phyloP scores from a whole-genome alignment of 1,284 basidiomycete genomes.

The Ceratobasidium sp. region DNA sequence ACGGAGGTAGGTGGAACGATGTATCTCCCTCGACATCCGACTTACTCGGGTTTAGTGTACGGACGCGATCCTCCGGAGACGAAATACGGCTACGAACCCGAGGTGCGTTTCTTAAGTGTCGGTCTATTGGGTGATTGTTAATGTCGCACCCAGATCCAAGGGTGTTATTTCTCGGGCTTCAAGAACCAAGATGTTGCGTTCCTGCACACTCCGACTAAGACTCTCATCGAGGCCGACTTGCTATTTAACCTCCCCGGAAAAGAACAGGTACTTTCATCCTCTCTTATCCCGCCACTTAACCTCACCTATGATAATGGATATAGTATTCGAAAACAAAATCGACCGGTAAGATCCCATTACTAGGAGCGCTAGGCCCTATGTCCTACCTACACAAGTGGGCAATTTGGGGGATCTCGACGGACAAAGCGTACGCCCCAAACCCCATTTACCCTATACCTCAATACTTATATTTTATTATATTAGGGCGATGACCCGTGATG shows the following conservation, averaged over 20 bases:
- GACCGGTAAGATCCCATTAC: conserved; percentile 64
- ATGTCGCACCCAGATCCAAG: conserved; percentile 76
- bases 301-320: neutral
- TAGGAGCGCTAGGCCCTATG: conserved; percentile 68
- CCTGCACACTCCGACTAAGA: conserved; percentile 82
- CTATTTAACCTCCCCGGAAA: conserved; percentile 89
- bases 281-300: neutral
- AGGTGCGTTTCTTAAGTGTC: conserved; percentile 63
- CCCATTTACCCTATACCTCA: conserved; percentile 15
- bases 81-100: conserved; percentile 85
- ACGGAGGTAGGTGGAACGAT: conserved; percentile 69
- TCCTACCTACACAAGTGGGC: conserved; percentile 72
- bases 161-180: conserved; percentile 85
- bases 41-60: conserved; percentile 64
- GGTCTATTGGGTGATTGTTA: neutral
- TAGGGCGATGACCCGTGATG: conserved; percentile 83
- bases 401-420: conserved; percentile 64
- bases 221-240: conserved; percentile 89
- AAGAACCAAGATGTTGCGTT: conserved; percentile 92
- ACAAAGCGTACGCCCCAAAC: conserved; percentile 67
- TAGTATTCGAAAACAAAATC: conserved; percentile 65
- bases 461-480: no score
- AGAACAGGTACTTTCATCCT: conserved; percentile 75
- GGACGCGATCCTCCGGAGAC: conserved; percentile 72
- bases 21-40: neutral